These are phyloP conservation scores for Medicago ruthenica DNA, from an alignment of 306 rosid genomes.

Conservation along the genomic window DNA sequence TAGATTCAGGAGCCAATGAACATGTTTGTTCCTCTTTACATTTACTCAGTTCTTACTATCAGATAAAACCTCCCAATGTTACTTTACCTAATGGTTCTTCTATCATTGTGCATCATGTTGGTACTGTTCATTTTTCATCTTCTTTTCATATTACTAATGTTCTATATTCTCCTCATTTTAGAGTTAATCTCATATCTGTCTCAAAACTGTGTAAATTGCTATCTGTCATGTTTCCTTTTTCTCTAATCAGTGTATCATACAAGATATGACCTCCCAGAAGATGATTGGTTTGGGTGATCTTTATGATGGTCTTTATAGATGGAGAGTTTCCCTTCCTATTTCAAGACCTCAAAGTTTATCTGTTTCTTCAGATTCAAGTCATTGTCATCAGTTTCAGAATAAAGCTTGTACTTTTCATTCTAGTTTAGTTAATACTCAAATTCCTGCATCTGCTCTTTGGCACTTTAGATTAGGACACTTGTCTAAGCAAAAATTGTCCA, in stretches of 20 bases:
- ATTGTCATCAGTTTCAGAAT: too few species aligned
- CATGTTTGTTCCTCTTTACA: neutral
- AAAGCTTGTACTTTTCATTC: too few species aligned
- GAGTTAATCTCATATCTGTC: neutral
- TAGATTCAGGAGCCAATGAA: neutral
- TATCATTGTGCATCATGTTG: neutral
- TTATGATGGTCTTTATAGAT: too few species aligned
- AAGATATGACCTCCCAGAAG: neutral
- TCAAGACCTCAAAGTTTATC: too few species aligned
- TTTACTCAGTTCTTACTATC: neutral
- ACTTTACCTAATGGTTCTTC: neutral
- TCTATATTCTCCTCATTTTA: neutral
- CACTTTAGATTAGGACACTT: neutral
- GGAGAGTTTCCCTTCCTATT: too few species aligned
- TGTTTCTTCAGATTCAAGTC: too few species aligned
- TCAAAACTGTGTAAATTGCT: neutral
- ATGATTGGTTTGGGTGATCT: neutral
- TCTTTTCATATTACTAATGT: neutral
- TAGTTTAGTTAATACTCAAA: fast-evolving
- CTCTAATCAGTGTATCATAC: too few species aligned
- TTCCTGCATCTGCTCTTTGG: too few species aligned
- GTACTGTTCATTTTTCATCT: too few species aligned
- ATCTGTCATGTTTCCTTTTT: too few species aligned
- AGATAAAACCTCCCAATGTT: neutral
- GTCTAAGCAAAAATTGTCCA: neutral